A percentile compares a stretch with the other conserved stretches of the same genome.
Evolutionary conservation across 805 yeast genomes (phyloP).

Genomic region (Suhomyces kilbournensis): DNA sequence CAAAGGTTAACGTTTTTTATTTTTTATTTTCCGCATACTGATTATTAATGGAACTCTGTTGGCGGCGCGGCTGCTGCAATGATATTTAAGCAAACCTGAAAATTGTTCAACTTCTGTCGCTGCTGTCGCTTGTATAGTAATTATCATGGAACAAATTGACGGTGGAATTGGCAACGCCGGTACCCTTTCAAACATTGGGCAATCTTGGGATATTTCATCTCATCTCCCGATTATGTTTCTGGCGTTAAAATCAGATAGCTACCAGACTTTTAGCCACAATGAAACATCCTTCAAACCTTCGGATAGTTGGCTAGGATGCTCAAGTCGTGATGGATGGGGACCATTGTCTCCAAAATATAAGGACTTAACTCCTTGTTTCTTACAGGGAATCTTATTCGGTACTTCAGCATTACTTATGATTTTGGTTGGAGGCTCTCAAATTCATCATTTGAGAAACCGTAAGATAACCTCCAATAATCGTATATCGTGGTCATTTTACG

Average conservation of each 20-base stretch:
- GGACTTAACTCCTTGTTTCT: constrained; percentile 60
- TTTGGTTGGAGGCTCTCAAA: constrained; percentile 38
- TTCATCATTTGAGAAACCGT: constrained; percentile 27
- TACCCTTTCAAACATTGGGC: background rate
- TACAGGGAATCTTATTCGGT: constrained; percentile 50
- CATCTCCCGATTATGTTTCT: constrained; percentile 3
- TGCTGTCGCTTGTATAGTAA: background rate
- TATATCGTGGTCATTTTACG: constrained; percentile 37
- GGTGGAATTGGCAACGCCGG: background rate
- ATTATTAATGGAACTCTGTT: background rate
- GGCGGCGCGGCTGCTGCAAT: background rate
- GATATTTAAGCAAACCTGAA: background rate
- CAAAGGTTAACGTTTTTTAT: constrained; percentile 2
- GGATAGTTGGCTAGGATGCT: constrained; percentile 28
- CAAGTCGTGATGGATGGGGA: constrained; percentile 39
- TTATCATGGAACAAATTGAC: constrained; percentile 1
- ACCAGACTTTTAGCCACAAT: background rate
- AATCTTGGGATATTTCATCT: constrained; percentile 1
- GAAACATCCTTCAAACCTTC: background rate
- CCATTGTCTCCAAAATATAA: constrained; percentile 39
- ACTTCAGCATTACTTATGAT: constrained; percentile 42
- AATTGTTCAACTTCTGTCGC: background rate
- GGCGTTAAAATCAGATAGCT: background rate
- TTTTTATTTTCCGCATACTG: background rate
- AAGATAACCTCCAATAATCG: constrained; percentile 31